phyloP scores from a whole-genome alignment of 2,329 filamentous ascomycete genomes.

The Cladobotryum protrusum region DNA sequence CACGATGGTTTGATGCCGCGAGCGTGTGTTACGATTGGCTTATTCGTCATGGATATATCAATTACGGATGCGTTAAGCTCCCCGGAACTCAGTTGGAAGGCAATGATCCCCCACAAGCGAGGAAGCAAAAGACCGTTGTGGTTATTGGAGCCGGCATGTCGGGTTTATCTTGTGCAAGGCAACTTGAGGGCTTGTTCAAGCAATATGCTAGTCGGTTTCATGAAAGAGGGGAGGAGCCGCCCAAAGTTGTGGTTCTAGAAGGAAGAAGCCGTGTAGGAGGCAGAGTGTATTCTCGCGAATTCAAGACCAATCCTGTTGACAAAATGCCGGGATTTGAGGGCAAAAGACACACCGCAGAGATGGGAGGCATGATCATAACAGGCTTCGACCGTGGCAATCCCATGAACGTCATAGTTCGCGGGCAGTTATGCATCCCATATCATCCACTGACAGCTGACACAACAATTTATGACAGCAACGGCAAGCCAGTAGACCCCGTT shows the following conservation, averaged over 20 bases:
- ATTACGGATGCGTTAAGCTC: conserved; percentile 83
- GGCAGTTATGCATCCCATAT: conserved; percentile 81
- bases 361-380: conserved; percentile 97
- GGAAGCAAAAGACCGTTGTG: conserved; percentile 65
- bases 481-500: conserved; percentile 67
- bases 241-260: conserved; percentile 75
- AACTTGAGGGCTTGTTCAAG: conserved; percentile 77
- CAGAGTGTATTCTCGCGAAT: conserved; percentile 77
- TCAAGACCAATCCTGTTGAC: conserved; percentile 52
- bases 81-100: conserved; percentile 35
- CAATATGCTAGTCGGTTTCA: conserved; percentile 68
- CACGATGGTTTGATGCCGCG: conserved; percentile 82
- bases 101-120: conserved; percentile 29
- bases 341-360: conserved; percentile 75
- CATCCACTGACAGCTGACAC: conserved; percentile 74
- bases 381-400: conserved; percentile 95
- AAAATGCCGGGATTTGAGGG: conserved; percentile 48
- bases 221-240: conserved; percentile 59
- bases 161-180: conserved; percentile 84
- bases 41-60: conserved; percentile 85
- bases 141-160: conserved; percentile 93
- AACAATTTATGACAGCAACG: conserved; percentile 82
- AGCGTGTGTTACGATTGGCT: conserved; percentile 91
- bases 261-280: conserved; percentile 83
- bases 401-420: conserved; percentile 81